Evolutionary conservation across 176 grass and related monocot species (phyloP), one percentile per base, ranked within the genome.

Genomic region (Tuctoria greenei): DNA sequence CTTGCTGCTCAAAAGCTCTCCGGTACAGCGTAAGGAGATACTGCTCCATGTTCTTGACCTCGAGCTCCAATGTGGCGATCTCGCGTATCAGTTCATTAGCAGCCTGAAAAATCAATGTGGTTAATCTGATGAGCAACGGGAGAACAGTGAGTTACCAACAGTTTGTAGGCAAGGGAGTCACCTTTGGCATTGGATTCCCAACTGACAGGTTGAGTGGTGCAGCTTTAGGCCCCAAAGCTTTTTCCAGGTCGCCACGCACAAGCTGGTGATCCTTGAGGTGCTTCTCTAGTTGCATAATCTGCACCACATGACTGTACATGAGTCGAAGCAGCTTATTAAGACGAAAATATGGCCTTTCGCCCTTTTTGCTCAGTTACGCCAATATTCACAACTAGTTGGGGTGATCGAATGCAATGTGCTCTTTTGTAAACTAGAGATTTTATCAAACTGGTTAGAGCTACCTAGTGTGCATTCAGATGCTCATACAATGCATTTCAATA

Each of bases 1-100:
- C 72, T 69, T 91, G 88, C 73, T 91, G 95, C 64, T 95, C 89
- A 76, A 99, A 99, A 5, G 92, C 96, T 82, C 83, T 94, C 23
- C 92, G 82, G 79, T 99, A 99, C 47, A 99, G 87, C 8, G 82
- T 80, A 31, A 99, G 82, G 45, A 99, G 87, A 85, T 99, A 99
- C 73, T 92, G 92, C 87, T 99, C 96, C 92, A 99, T 84, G 71
- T 95, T 84, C 89, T 91, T 99, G 13, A 99, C 96, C 78, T 99
- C 96, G 0, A 95, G 82, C 79, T 95, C 96, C 21, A 99, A 60
- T 31, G 88, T 79, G 18, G 96, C 82, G 49, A 99, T 99, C 86
- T 99, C 96, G 69, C 91, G 82, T 74, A 99, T 90, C 77, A 99
- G 73, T 83, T 95, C 89, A 54, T 92, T 99, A 44, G 96, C 78